phyloP scores from a whole-genome alignment of 208 protist species.

The Crithidia sp. region DNA sequence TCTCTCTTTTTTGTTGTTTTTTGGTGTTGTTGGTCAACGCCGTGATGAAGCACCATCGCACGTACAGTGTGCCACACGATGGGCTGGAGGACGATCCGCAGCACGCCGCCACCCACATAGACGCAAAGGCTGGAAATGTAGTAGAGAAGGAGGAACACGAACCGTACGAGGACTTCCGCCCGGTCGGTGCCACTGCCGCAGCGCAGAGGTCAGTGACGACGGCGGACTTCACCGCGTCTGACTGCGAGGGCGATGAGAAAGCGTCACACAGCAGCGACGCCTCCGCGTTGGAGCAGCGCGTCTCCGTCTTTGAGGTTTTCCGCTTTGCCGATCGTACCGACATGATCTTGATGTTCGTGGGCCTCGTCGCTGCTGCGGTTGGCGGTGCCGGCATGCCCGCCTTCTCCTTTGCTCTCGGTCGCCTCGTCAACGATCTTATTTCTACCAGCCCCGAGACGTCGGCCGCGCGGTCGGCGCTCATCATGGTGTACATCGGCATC shows the following conservation, averaged over 20 bases:
- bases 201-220: conserved; percentile 8
- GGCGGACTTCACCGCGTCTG: not conserved
- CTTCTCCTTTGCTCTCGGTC: conserved; percentile 84
- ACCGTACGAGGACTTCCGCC: not conserved
- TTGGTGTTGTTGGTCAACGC: not conserved
- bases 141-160: not conserved
- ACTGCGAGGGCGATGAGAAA: conserved; percentile 27
- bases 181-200: not conserved
- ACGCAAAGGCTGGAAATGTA: no score
- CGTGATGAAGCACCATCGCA: no score
- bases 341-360: conserved; percentile 73
- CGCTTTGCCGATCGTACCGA: conserved; percentile 65
- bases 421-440: conserved; percentile 64
- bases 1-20: not conserved
- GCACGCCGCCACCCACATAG: no score
- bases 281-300: conserved; percentile 13
- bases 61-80: no score
- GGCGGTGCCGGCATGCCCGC: conserved; percentile 70
- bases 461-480: conserved; percentile 56
- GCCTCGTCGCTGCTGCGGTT: conserved; percentile 49
- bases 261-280: not conserved
- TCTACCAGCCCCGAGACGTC: conserved; percentile 30
- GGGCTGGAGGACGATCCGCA: no score
- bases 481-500: conserved; percentile 75
- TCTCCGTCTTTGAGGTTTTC: conserved; percentile 67